Evolutionary conservation across 768 basidiomycete genomes (phyloP), one percentile per base, ranked within the genome.

Genomic region (Trametes coccinea): DNA sequence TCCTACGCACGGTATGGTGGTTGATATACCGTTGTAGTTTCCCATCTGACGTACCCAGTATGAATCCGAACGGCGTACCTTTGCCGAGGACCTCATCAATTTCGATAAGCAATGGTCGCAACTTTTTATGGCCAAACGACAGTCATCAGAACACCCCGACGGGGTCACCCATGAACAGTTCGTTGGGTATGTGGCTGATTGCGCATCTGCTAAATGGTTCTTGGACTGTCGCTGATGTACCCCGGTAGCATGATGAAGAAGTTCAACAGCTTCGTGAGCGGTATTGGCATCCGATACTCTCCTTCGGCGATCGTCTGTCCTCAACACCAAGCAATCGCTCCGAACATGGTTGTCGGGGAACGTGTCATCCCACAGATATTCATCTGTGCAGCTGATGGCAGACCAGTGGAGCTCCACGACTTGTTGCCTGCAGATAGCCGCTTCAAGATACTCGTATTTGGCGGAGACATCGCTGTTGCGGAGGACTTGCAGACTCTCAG

Each of bases 101-200:
- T 83, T 82, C 57, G 83, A 85, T 68, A 80, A 79, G 61, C 74
- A 75, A 58, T 83, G 80, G 64, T 77, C 80, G 1, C 74, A 77
- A 0, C 71, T 83, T 27, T 83, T 84, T 71, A 83, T 81, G 1
- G 80, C 79, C 48, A 84, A 84, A 70, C 80, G 83, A 5, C 66
- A 73, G 8, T 76, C 74, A 0, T 66, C 71, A 27, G 61, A 75
- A 2, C 70, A 77, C 58, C 49, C 57, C 11, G 73, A 76, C 41
- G 83, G 80, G 7, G 80, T 85, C 17, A 79, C 82, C 66, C 77
- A 79, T 39, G 73, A 80, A 48, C 69, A 82, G 33, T 83, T 84
- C 72, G 62, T 82, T 3, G 68, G 69, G 81, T 78, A 48, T 53
- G 77, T 69, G 45, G 6, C 33, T 22, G 22, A 22, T 22, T 22